Conservation (phyloP, 2,329 filamentous ascomycete genomes). For the Fusarium anthophilum region DNA sequence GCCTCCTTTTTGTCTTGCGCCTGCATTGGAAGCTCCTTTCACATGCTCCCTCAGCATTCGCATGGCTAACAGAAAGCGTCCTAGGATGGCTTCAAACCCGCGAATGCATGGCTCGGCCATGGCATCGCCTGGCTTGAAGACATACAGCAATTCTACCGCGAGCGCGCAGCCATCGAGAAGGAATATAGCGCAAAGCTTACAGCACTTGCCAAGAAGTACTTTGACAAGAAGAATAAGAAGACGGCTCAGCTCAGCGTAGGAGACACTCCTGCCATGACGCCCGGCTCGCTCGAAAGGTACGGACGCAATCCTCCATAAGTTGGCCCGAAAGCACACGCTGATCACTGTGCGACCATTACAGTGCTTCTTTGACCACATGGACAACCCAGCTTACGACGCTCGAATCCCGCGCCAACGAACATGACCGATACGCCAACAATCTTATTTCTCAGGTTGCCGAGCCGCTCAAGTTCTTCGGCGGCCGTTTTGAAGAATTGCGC, state of each 20-base stretch:
- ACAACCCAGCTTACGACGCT: constrained; percentile 90
- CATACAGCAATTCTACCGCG: constrained; percentile 96
- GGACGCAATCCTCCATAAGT: not conserved
- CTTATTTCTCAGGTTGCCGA: constrained; percentile 85
- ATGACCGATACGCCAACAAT: constrained; percentile 84
- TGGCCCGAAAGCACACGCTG: constrained; percentile 25
- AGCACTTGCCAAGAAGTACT: constrained; percentile 92
- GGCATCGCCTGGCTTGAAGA: constrained; percentile 97
- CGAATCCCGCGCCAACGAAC: constrained; percentile 86
- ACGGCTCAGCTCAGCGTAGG: constrained; percentile 89
- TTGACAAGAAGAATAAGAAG: constrained; percentile 95
- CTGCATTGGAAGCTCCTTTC: constrained; percentile 1
- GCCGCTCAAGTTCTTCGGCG: constrained; percentile 78
- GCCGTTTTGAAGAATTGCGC: constrained; percentile 88
- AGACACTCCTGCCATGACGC: constrained; percentile 91
- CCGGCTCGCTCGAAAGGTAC: constrained; percentile 90
- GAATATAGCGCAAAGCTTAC: constrained; percentile 93
- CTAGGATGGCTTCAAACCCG: constrained; percentile 97
- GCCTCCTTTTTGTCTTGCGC: constrained; percentile 14
- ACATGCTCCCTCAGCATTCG: not conserved
- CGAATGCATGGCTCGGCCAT: constrained; percentile 89
- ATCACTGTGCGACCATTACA: constrained; percentile 46
- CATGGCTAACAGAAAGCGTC: constrained; percentile 7
- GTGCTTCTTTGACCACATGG: constrained; percentile 97
- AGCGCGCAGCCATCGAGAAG: constrained; percentile 93